Evolutionary conservation across 768 basidiomycete species (phyloP), one percentile per base, ranked within the genome.

Genomic region (Cystofilobasidium macerans): DNA sequence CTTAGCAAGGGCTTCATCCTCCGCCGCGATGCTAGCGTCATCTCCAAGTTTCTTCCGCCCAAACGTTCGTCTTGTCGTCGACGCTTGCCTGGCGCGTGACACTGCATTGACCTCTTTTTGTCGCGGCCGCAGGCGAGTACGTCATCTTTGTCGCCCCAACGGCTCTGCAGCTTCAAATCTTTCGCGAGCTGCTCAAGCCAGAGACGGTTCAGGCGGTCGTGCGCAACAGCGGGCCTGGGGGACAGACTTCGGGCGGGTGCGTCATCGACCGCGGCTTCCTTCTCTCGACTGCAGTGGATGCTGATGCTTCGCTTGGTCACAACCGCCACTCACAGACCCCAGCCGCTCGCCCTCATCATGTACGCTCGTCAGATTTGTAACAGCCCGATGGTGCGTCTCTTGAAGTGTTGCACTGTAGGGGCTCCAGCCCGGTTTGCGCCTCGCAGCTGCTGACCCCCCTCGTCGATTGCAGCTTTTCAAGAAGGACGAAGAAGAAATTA

Each of bases 111-210:
- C 51, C 30, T 68, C 33, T 16, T 28, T 9, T 22, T 62, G 7
- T 18, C 45, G 22, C 13, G 3, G 18, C 11, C 42, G 3, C 69
- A 98, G 94, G 88, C 73, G 95, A 99, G 84, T 97, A 94, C 73
- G 87, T 94, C n/a, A 85, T 98, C n/a, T 98, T 98, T 75, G 81
- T 95, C 35, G 85, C 85, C 7, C 94, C 95, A 0, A 92, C 91
- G 0, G 57, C 77, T n/a, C 77, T 95, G 22, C 94, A 99, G 71
- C 75, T 88, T 8, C 79, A 82, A 16, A 86, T 98, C 71, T 90
- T 92, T 71, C 78, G 80, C 13, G 84, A 81, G 48, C 84, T 97
- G 14, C 81, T 99, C 9, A 80, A 83, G 33, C 84, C 85, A 0
- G 83, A 85, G 59, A 83, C 83, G 65, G 75, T 92, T 32, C 83